phyloP scores from a whole-genome alignment of 345 rosid genomes.

The Durio zibethinus region DNA sequence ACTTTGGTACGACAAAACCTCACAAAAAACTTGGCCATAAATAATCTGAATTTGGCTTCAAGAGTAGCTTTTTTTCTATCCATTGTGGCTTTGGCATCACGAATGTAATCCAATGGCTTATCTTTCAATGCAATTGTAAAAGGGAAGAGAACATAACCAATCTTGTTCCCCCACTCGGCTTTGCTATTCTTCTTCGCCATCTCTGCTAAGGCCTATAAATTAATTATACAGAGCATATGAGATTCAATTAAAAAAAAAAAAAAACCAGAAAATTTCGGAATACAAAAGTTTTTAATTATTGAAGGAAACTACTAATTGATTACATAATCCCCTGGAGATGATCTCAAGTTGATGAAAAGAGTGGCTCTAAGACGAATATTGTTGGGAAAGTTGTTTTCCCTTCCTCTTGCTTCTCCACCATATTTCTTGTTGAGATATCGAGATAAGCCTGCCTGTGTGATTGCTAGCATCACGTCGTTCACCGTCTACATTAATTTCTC shows the following conservation, averaged over 20 bases:
- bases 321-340: constrained; percentile 36
- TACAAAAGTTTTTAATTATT: not conserved
- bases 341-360: constrained; percentile 35
- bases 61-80: constrained; percentile 28
- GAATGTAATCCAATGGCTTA: constrained; percentile 35
- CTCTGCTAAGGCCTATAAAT: constrained; percentile 26
- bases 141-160: constrained; percentile 35
- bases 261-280: no score
- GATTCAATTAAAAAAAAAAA: no score
- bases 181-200: constrained; percentile 25
- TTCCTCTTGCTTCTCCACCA: constrained; percentile 14
- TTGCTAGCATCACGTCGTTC: constrained; percentile 35
- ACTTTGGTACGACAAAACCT: constrained; percentile 7
- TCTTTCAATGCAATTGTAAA: constrained; percentile 27
- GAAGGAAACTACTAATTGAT: not conserved
- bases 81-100: constrained; percentile 25
- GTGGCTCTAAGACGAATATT: constrained; percentile 31
- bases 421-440: constrained; percentile 36
- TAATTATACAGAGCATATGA: not conserved
- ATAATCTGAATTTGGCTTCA: not conserved
- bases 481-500: constrained; percentile 28
- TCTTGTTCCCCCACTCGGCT: constrained; percentile 39
- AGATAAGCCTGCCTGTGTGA: constrained; percentile 41
- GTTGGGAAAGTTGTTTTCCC: constrained; percentile 16
- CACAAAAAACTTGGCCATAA: not conserved